Percentiles rank a stretch among this genome's conserved stretches.
These are phyloP conservation scores for Stachybotrys elegans DNA, from an alignment of 2,329 filamentous ascomycete genomes.

Conservation along the genomic window DNA sequence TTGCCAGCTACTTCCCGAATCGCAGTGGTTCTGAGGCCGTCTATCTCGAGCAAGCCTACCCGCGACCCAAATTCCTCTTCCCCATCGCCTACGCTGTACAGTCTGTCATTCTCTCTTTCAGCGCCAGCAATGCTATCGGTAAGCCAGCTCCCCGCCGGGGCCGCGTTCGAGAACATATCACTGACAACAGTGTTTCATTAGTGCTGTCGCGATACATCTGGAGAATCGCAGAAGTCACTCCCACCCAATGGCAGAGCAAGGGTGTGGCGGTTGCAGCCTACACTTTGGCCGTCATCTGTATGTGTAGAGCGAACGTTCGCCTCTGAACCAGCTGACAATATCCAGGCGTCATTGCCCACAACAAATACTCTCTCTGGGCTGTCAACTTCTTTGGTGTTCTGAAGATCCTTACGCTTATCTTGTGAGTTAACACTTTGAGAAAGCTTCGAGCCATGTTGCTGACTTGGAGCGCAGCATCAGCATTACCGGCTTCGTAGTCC, in stretches of 20 bases:
- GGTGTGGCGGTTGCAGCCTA: conserved; percentile 62
- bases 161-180: background rate
- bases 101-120: conserved; percentile 59
- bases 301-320: conserved; percentile 21
- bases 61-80: conserved; percentile 58
- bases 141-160: conserved; percentile 17
- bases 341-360: conserved; percentile 43
- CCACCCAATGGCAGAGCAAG: conserved; percentile 59
- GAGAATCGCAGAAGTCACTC: conserved; percentile 43
- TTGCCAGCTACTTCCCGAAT: conserved; percentile 60
- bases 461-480: conserved; percentile 29
- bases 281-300: conserved; percentile 51
- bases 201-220: conserved; percentile 61
- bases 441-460: background rate
- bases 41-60: conserved; percentile 64
- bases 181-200: conserved; percentile 12
- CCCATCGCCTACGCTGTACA: conserved; percentile 61
- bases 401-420: conserved; percentile 59
- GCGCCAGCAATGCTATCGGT: conserved; percentile 57
- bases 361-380: conserved; percentile 50
- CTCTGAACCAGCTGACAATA: background rate
- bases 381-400: conserved; percentile 53
- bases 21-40: conserved; percentile 62
- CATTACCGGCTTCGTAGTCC: conserved; percentile 57
- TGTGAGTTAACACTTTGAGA: conserved; percentile 21